Evolutionary conservation across 2,329 filamentous ascomycete species (phyloP).

Genomic region (Curvularia sp.): DNA sequence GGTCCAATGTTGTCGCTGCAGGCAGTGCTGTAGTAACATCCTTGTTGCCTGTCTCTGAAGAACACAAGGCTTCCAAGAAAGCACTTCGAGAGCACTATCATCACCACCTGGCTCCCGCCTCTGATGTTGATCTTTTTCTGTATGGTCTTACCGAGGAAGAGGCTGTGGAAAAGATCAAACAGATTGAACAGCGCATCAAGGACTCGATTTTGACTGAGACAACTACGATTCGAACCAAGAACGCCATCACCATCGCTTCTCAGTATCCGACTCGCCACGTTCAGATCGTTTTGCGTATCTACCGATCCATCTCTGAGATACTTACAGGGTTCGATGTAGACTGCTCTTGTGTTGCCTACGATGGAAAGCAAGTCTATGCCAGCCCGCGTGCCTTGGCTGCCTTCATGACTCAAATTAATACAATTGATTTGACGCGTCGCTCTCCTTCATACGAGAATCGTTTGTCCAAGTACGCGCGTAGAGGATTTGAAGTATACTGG

Average conservation of each 20-base stretch:
- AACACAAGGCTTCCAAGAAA: slow-evolving; percentile 51
- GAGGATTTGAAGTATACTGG: slow-evolving; percentile 87
- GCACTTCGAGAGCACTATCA: slow-evolving; percentile 71
- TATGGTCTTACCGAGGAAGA: slow-evolving; percentile 80
- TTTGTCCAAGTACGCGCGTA: slow-evolving; percentile 79
- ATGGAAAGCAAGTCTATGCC: slow-evolving; percentile 80
- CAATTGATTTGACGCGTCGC: slow-evolving; percentile 77
- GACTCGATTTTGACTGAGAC: slow-evolving; percentile 83
- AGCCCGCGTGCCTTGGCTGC: slow-evolving; percentile 78
- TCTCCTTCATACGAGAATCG: slow-evolving; percentile 89
- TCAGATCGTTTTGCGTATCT: slow-evolving; percentile 84
- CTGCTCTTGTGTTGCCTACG: slow-evolving; percentile 79
- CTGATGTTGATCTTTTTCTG: slow-evolving; percentile 85
- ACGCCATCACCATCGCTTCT: slow-evolving; percentile 83
- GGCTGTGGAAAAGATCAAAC: slow-evolving; percentile 81
- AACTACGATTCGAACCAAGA: slow-evolving; percentile 83
- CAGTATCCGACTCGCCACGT: slow-evolving; percentile 85
- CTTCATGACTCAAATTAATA: slow-evolving; percentile 83
- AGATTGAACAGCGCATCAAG: slow-evolving; percentile 77
- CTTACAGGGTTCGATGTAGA: slow-evolving; percentile 89
- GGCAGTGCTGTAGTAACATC: slow-evolving; percentile 83
- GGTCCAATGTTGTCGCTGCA: slow-evolving; percentile 81
- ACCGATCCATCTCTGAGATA: slow-evolving; percentile 83
- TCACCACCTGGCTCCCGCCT: slow-evolving; percentile 79
- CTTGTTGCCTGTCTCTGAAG: slow-evolving; percentile 69